A percentile compares a stretch with the other conserved stretches of the same genome.
Conservation (phyloP, 768 basidiomycete genomes). For the Lentinula lateritia region DNA sequence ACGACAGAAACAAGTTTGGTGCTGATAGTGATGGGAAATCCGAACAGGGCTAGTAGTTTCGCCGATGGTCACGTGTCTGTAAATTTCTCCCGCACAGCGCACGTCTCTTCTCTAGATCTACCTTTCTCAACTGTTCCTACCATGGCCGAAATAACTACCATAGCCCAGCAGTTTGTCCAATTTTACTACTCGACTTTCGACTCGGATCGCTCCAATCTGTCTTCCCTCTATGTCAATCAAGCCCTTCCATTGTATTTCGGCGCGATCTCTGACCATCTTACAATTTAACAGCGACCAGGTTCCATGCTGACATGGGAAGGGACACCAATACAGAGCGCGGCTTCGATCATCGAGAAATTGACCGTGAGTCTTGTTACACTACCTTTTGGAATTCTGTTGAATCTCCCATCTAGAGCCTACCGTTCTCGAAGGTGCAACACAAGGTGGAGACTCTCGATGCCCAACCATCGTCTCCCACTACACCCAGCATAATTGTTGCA, state of each 20-base stretch:
- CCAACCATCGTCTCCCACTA: slow-evolving; percentile 67
- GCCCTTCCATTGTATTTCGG: slow-evolving; percentile 8
- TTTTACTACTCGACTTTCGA: slow-evolving; percentile 87
- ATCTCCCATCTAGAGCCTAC: slow-evolving; percentile 45
- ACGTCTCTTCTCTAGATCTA: slow-evolving; percentile 9
- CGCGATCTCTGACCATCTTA: slow-evolving; percentile 22
- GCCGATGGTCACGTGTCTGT: slow-evolving; percentile 5
- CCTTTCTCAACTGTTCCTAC: slow-evolving; percentile 5
- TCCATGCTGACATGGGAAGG: slow-evolving; percentile 91
- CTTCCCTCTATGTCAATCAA: slow-evolving; percentile 70
- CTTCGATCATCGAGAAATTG: slow-evolving; percentile 66
- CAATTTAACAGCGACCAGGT: slow-evolving; percentile 50
- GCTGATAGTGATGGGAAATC: not conserved
- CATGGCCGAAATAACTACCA: slow-evolving; percentile 68
- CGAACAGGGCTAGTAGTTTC: not conserved
- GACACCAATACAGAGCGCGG: slow-evolving; percentile 45
- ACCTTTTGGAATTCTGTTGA: not conserved
- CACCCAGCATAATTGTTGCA: slow-evolving; percentile 65
- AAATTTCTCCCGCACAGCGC: slow-evolving; percentile 6
- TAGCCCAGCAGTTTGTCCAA: slow-evolving; percentile 75
- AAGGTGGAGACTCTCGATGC: slow-evolving; percentile 78
- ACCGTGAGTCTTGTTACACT: slow-evolving; percentile 34
- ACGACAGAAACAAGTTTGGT: not conserved
- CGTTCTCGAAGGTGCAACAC: slow-evolving; percentile 81
- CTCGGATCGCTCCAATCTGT: slow-evolving; percentile 47